Evolutionary conservation across 805 yeast species (phyloP).

Genomic region (Metschnikowia aberdeeniae): DNA sequence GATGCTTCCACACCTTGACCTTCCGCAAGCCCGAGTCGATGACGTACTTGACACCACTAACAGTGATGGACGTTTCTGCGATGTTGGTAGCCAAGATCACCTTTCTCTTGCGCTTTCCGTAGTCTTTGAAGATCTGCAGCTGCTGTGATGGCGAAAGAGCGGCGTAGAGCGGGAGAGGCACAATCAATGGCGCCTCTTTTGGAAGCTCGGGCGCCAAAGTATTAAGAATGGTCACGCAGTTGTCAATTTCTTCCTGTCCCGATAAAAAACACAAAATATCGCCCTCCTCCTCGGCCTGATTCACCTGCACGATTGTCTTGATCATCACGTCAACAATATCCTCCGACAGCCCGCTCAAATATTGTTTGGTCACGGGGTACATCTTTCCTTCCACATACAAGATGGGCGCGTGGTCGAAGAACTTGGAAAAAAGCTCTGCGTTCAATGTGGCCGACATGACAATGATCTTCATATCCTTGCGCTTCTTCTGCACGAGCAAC

Average conservation of each 20-base stretch:
- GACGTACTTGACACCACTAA: slow-evolving; percentile 89
- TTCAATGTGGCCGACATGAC: slow-evolving; percentile 97
- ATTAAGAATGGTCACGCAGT: slow-evolving; percentile 60
- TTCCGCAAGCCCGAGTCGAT: slow-evolving; percentile 90
- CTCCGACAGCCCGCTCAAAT: slow-evolving; percentile 60
- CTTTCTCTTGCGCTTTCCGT: slow-evolving; percentile 68
- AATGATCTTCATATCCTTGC: slow-evolving; percentile 61
- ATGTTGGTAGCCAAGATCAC: slow-evolving; percentile 90
- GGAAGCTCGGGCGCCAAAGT: slow-evolving; percentile 64
- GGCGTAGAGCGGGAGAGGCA: slow-evolving; percentile 86
- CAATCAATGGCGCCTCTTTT: slow-evolving; percentile 67
- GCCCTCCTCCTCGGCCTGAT: slow-evolving; percentile 76
- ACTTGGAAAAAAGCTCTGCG: slow-evolving; percentile 78
- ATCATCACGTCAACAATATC: slow-evolving; percentile 81
- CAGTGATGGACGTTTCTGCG: slow-evolving; percentile 97
- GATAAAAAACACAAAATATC: slow-evolving; percentile 91
- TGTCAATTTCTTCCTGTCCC: slow-evolving; percentile 97
- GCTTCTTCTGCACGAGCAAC: slow-evolving; percentile 45
- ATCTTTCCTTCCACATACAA: slow-evolving; percentile 85
- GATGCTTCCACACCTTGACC: slow-evolving; percentile 93
- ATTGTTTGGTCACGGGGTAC: slow-evolving; percentile 74
- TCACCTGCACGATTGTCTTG: slow-evolving; percentile 71
- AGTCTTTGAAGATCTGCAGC: slow-evolving; percentile 66
- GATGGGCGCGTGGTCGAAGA: slow-evolving; percentile 78
- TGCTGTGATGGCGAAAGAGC: slow-evolving; percentile 87